Base-by-base conservation (phyloP, 176 grass and related monocot genomes). In the Calamus simplicifolius region DNA sequence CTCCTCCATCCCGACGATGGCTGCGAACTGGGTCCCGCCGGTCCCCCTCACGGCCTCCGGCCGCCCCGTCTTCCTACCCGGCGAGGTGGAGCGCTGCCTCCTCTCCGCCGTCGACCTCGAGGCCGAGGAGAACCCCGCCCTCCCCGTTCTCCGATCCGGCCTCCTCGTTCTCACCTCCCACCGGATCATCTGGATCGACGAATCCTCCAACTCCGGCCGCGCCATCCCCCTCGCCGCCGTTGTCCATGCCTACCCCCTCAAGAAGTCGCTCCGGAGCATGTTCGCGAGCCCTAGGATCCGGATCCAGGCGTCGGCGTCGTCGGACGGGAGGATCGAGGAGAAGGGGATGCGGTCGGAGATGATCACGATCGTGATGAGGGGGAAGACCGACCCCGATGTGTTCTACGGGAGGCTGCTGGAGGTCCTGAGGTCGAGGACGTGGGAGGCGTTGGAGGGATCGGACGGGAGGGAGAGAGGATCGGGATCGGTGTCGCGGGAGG, bases 121-220 rank as follows among this genome's bases (percentile, higher is more conserved):
- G 58, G 62, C 78, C 6, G 84, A 91, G 63, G 87, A 82, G 78
- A 82, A 74, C 63, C 69, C 83, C 13, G 52, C 38, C 69, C 75
- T 79, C 73, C 21, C 73, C 10, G 55, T 77, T 19, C 84, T 97
- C 51, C 87, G 62, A n/a, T 82, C 73, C 61, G 75, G 84, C 57
- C 87, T 98, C 62, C 93, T 98, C 73, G 78, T 71, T 28, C 84
- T 98, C 69, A 92, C 87, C 63, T 98, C 93, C 66, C 84, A 98
- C 74, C 93, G 84, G 16, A 72, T 98, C 54, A 29, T 98, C 75
- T 92, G 89, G 80, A 78, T 98, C 70, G 75, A 98, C 73, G 84
- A 92, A 16, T 4, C 75, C 50, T 92, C 93, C 51, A 61, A 81
- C 19, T 77, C 84, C 14, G 87, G 84, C 5, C 79, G 66, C 30